phyloP scores from a whole-genome alignment of 805 yeast species.

The Soucietia sequanensis region DNA sequence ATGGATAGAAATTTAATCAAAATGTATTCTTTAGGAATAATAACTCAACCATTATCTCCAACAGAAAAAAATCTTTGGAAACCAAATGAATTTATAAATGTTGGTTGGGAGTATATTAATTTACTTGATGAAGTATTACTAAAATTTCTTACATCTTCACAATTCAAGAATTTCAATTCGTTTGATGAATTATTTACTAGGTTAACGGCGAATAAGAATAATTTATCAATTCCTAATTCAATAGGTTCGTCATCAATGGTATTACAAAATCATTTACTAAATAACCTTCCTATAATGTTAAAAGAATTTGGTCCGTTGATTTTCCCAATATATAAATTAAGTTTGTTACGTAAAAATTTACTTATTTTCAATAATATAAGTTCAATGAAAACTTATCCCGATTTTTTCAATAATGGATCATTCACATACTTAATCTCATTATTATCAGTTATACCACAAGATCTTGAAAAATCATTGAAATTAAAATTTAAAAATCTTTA shows the following conservation, averaged over 20 bases:
- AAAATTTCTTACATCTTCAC: constrained; percentile 13
- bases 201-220: constrained; percentile 8
- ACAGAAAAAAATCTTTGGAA: constrained; percentile 28
- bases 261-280: constrained; percentile 40
- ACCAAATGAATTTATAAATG: constrained; percentile 32
- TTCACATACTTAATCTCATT: constrained; percentile 59
- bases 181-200: constrained; percentile 16
- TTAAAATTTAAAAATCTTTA: constrained; percentile 8
- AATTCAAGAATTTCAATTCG: background rate
- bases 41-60: constrained; percentile 34
- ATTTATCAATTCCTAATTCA: constrained; percentile 4
- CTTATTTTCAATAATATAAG: constrained; percentile 36
- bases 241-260: constrained; percentile 9
- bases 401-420: constrained; percentile 31
- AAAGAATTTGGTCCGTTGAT: constrained; percentile 61
- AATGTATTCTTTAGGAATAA: constrained; percentile 39
- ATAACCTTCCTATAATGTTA: constrained; percentile 44
- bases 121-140: constrained; percentile 23
- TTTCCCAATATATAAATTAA: constrained; percentile 62
- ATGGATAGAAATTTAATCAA: constrained; percentile 27
- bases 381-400: constrained; percentile 4
- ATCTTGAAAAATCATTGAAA: constrained; percentile 33
- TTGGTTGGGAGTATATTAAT: constrained; percentile 40
- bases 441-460: constrained; percentile 63
- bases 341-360: constrained; percentile 56